phyloP scores from a whole-genome alignment of 75 land plant species.

The Pinus albicaulis region DNA sequence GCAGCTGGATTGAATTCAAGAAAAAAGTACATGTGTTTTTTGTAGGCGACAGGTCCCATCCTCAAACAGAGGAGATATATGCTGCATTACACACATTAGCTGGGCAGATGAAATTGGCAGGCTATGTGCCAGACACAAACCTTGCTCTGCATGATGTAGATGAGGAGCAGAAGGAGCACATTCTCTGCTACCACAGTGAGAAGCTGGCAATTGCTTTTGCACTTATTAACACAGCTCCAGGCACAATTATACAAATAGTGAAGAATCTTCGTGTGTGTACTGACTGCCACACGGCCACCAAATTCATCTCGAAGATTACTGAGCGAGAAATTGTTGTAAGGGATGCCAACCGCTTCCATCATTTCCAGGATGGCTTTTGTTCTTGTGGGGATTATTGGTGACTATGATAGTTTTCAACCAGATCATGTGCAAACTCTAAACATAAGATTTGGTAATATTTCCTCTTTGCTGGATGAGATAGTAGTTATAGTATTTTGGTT shows the following conservation, averaged over 20 bases:
- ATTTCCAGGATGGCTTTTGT: background rate
- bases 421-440: too few relatives aligned
- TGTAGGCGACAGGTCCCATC: background rate
- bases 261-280: background rate
- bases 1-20: background rate
- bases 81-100: background rate
- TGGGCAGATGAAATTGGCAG: background rate
- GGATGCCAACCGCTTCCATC: conserved; percentile 5
- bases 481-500: too few relatives aligned
- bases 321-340: background rate
- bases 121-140: background rate
- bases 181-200: background rate
- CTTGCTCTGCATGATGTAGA: background rate
- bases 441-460: too few relatives aligned
- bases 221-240: background rate
- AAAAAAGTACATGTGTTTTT: background rate
- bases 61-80: background rate
- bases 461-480: too few relatives aligned
- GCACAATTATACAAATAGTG: background rate
- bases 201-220: background rate
- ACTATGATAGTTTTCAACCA: background rate
- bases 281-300: conserved; percentile 8
- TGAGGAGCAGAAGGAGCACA: conserved; percentile 5
- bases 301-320: conserved; percentile 6
- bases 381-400: conserved; percentile 1